Percentiles rank a stretch among this genome's conserved stretches.
These are phyloP conservation scores for Eucalyptus erythrocorys DNA, from an alignment of 345 rosid genomes.

Conservation along the genomic window DNA sequence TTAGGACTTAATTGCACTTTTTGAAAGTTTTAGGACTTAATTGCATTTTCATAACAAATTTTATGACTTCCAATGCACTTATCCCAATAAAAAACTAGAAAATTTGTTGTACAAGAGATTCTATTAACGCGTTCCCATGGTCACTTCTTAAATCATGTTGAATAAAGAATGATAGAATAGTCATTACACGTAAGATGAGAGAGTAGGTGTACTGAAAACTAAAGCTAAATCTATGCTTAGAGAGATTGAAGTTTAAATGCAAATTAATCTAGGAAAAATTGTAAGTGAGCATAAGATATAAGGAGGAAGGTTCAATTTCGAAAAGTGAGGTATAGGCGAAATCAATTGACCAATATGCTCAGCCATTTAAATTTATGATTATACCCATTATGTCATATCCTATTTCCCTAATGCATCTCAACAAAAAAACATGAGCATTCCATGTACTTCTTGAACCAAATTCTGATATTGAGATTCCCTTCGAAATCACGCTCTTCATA, in stretches of 20 bases:
- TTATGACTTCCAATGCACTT: too few relatives aligned
- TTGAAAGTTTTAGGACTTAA: too few relatives aligned
- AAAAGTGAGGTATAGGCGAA: not conserved
- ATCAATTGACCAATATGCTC: not conserved
- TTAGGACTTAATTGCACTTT: too few relatives aligned
- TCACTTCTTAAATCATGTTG: not conserved
- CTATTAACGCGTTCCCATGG: not conserved
- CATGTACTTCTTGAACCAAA: not conserved
- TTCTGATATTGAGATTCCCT: not conserved
- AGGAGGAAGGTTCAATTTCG: not conserved
- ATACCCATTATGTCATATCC: fast-evolving
- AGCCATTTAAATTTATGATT: fast-evolving
- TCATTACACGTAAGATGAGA: not conserved
- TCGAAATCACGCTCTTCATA: not conserved
- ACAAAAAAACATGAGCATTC: not conserved
- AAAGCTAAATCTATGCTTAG: not conserved
- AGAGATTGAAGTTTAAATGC: not conserved
- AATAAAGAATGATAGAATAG: not conserved
- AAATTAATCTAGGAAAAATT: not conserved
- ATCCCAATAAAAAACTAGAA: not conserved
- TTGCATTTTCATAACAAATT: too few relatives aligned
- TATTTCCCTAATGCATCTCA: not conserved
- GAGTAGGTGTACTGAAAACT: not conserved
- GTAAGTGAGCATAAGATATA: not conserved
- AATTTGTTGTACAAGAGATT: not conserved